Conservation (phyloP, 2,329 filamentous ascomycete genomes). For the Epichloe uncinata region DNA sequence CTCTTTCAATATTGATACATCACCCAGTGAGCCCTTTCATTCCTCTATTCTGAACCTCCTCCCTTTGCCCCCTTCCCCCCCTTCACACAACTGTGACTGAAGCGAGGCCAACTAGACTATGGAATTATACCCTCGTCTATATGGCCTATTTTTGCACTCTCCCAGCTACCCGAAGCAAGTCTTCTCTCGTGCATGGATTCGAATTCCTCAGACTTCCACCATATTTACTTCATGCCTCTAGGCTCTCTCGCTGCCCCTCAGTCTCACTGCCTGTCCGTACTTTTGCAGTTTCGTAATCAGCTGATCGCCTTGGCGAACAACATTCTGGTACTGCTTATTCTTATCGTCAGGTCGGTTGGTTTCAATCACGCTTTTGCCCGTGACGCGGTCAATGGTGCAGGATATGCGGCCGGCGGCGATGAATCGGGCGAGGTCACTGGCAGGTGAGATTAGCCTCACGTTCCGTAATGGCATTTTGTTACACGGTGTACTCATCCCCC, state of each 20-base stretch:
- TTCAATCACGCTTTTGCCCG: constrained; percentile 93
- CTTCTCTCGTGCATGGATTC: background rate
- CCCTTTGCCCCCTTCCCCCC: too few relatives aligned
- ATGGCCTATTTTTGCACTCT: background rate
- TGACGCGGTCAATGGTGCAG: constrained; percentile 94
- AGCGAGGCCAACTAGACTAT: background rate
- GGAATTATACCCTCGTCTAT: background rate
- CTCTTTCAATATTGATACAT: constrained; percentile 5
- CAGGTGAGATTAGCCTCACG: background rate
- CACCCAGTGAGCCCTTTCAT: constrained; percentile 1
- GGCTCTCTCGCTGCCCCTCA: constrained; percentile 88
- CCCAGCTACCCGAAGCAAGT: too few relatives aligned
- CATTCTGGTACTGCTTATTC: constrained; percentile 98
- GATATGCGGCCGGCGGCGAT: constrained; percentile 89
- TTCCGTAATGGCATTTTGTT: background rate
- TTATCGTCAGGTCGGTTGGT: constrained; percentile 97
- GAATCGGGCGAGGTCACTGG: constrained; percentile 86
- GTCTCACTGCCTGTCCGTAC: constrained; percentile 89
- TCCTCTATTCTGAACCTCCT: background rate
- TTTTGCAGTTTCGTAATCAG: constrained; percentile 98
- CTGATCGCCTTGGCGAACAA: constrained; percentile 94
- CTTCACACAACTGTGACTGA: background rate
- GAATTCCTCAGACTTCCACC: background rate
- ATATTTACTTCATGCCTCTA: constrained; percentile 24
- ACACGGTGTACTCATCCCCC: background rate